A percentile compares a stretch with the other conserved stretches of the same genome.
These are phyloP conservation scores for Pestalotiopsis sp. DNA, from an alignment of 2,329 filamentous ascomycete species.

Conservation along the genomic window DNA sequence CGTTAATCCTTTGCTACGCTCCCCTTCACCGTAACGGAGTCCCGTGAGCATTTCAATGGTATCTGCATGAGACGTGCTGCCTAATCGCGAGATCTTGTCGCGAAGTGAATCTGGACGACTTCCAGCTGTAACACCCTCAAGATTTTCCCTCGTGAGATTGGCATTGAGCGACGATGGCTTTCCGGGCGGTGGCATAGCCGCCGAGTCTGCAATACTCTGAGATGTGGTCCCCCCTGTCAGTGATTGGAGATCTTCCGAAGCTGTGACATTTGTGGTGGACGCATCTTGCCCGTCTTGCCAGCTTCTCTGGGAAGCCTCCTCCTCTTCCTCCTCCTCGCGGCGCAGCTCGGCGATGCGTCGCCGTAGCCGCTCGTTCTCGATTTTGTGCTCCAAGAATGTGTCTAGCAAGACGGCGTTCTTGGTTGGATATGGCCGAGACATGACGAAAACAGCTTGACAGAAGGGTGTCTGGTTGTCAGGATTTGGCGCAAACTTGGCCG, in stretches of 20 bases:
- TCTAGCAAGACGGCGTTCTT: conserved; percentile 85
- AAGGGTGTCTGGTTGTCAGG: conserved; percentile 68
- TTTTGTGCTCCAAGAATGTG: conserved; percentile 94
- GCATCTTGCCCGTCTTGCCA: conserved; percentile 62
- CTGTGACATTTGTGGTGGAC: conserved; percentile 49
- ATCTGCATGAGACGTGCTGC: conserved; percentile 76
- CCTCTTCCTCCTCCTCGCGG: conserved; percentile 81
- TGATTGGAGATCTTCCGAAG: conserved; percentile 48
- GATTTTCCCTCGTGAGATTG: conserved; percentile 76
- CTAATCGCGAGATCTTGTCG: conserved; percentile 84
- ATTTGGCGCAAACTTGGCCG: conserved; percentile 65
- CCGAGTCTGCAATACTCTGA: conserved; percentile 41
- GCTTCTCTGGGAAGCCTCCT: conserved; percentile 68
- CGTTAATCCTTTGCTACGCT: conserved; percentile 84
- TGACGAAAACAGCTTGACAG: conserved; percentile 91
- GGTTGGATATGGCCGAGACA: conserved; percentile 86
- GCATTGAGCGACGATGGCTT: conserved; percentile 64
- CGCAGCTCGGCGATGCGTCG: conserved; percentile 85
- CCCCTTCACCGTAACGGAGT: conserved; percentile 83
- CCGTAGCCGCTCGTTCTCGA: conserved; percentile 87
- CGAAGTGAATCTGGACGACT: conserved; percentile 74
- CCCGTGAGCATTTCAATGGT: conserved; percentile 94
- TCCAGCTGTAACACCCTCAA: conserved; percentile 71
- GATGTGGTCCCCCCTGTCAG: conserved; percentile 29
- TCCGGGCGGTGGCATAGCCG: conserved; percentile 67